phyloP scores from a whole-genome alignment of 2,329 filamentous ascomycete species.

The Phyllosticta citriasiana region DNA sequence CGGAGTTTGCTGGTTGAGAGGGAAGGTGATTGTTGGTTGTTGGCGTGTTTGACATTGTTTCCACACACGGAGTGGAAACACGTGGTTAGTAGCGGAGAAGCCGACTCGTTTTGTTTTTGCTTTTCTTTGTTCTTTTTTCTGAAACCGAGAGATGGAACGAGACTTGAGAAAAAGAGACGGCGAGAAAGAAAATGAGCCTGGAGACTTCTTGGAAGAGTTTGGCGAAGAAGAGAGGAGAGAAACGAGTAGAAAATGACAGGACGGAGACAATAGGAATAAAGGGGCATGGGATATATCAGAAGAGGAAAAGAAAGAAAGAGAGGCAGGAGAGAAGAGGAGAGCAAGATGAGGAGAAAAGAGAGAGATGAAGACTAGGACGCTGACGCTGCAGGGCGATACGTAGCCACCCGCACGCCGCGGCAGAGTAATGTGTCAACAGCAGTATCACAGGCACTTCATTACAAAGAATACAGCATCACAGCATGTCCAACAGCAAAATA shows the following conservation, averaged over 20 bases:
- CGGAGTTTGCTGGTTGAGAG: background rate
- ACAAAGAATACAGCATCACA: conserved; percentile 1
- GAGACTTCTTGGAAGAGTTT: too few species aligned
- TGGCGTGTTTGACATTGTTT: background rate
- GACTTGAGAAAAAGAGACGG: background rate
- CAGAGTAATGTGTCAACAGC: too few species aligned
- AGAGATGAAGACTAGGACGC: background rate
- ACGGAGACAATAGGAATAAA: background rate
- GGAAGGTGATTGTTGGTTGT: background rate
- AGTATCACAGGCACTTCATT: background rate
- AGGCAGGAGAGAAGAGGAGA: background rate
- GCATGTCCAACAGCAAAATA: background rate
- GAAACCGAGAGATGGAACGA: background rate
- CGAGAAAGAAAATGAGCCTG: too few species aligned
- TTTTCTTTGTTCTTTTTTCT: background rate
- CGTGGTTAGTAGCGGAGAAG: background rate
- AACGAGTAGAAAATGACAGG: background rate
- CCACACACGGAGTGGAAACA: background rate
- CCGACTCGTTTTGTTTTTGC: background rate
- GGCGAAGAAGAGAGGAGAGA: background rate
- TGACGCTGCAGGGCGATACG: too few species aligned
- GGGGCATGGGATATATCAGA: background rate
- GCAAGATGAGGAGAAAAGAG: background rate
- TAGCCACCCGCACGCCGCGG: too few species aligned
- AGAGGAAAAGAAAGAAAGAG: background rate